phyloP scores from a whole-genome alignment of 192 early-diverging fungal species.

The Entomortierella chlamydospora region DNA sequence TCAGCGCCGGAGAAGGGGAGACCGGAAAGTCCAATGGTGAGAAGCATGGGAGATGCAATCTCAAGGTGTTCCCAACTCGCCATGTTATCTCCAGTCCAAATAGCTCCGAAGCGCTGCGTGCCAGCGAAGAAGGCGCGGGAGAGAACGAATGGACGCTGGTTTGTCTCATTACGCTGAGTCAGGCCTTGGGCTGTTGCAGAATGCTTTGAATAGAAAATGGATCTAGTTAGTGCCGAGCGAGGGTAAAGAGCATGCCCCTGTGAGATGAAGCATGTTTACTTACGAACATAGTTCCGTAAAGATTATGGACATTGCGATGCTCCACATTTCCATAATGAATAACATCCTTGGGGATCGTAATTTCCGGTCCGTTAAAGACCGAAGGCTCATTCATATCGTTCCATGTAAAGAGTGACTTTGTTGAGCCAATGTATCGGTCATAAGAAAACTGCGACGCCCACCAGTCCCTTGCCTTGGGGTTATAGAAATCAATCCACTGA shows the following conservation, averaged over 20 bases:
- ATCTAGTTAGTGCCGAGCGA: background rate
- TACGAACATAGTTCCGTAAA: constrained; percentile 88
- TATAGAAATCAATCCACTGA: constrained; percentile 92
- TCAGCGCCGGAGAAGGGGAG: constrained; percentile 94
- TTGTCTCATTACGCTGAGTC: constrained; percentile 64
- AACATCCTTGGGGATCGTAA: constrained; percentile 94
- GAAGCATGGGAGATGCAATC: constrained; percentile 87
- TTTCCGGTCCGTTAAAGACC: constrained; percentile 97
- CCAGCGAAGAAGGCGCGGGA: constrained; percentile 98
- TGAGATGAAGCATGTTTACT: constrained; percentile 3
- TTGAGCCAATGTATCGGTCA: constrained; percentile 86
- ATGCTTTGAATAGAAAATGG: constrained; percentile 59
- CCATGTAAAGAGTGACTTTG: constrained; percentile 89
- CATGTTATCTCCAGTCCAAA: constrained; percentile 99
- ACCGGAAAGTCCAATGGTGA: constrained; percentile 89
- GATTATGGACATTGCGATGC: constrained; percentile 96
- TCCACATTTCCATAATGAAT: constrained; percentile 90
- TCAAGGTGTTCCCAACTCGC: constrained; percentile 90
- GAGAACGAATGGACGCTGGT: constrained; percentile 90
- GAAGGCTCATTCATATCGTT: constrained; percentile 99
- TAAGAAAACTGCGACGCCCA: constrained; percentile 83
- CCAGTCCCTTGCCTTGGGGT: constrained; percentile 81
- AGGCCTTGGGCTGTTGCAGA: constrained; percentile 88
- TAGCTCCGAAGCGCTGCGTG: constrained; percentile 93
- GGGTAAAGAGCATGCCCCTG: background rate